Percentiles rank a stretch among this genome's conserved stretches.
Evolutionary conservation across 441 rosid species (phyloP).

Genomic region (Adansonia grandidieri): DNA sequence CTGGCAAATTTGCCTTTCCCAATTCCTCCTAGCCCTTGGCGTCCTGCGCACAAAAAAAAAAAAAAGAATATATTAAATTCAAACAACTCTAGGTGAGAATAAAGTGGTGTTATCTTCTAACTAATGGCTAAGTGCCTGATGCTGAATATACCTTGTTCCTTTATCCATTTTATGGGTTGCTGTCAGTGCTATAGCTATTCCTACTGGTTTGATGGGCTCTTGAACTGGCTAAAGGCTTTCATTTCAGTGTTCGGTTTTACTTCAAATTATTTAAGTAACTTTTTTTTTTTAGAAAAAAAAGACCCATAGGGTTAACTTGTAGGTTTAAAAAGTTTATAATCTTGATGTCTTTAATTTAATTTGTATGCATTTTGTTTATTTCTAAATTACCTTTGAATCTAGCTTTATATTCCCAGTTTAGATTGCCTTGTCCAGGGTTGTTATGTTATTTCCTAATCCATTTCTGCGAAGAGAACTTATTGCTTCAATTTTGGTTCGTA

Average conservation of each 20-base stretch:
- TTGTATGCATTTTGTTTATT: background rate
- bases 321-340: background rate
- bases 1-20: no score
- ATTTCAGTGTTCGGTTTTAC: background rate
- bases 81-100: background rate
- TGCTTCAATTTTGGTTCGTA: background rate
- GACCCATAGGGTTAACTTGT: background rate
- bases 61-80: background rate
- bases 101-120: conserved; percentile 10
- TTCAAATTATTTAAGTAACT: background rate
- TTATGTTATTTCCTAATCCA: background rate
- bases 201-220: background rate
- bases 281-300: background rate
- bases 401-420: background rate
- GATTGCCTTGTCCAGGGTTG: background rate
- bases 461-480: background rate
- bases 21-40: no score
- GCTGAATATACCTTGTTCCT: background rate
- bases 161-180: background rate
- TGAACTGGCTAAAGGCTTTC: background rate
- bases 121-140: background rate
- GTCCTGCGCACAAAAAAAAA: no score
- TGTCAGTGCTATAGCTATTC: background rate
- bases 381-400: background rate
- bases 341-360: background rate